Base-by-base conservation (phyloP, 2,329 filamentous ascomycete species). In the Pseudocercospora vitis region DNA sequence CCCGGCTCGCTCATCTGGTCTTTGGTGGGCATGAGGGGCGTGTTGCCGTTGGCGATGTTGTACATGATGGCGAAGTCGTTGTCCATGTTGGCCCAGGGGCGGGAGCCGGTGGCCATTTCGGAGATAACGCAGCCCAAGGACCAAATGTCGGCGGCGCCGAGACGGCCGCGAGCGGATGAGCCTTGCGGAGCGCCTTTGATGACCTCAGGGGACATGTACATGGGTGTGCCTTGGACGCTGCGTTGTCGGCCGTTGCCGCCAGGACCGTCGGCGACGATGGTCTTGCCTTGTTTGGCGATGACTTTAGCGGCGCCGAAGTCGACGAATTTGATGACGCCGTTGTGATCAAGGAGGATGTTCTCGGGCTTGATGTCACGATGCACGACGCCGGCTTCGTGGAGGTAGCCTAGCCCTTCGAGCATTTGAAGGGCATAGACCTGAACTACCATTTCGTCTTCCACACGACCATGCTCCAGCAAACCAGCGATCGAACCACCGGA, bases 31-130 rank as follows among this genome's bases (percentile, higher is more conserved):
- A 96, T 79, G 68, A 90, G 87, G 4, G 94, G 94, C 45, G 91
- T 88, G 65, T 96, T 95, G 60, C 94, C 94, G 70, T 96, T 92
- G 1, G 94, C 94, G 67, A 99, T 99, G 76, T 97, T 97, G 80
- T 96, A 99, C 94, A 99, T 99, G 75, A 99, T 97, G 35, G 94
- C 94, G 91, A 91, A 99, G 73, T 99, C 94, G 69, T 99, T 99
- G 76, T 99, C 94, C 42, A 97, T 84, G 60, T 87, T 90, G 21
- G 91, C 90, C 94, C 94, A 99, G 1, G 94, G 94, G 12, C 92
- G 85, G 58, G 91, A 84, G 16, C 94, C 94, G 0, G 94, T 99
- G 3, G 90, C 90, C 92, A 99, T 97, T 73, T 99, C 94, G 35
- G 96, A 82, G 61, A 99, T 89, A 31, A 99, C 94, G 69, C 94